A percentile compares a stretch with the other conserved stretches of the same genome.
Conservation (phyloP, 768 basidiomycete genomes). For the Rhodotorula graminis region DNA sequence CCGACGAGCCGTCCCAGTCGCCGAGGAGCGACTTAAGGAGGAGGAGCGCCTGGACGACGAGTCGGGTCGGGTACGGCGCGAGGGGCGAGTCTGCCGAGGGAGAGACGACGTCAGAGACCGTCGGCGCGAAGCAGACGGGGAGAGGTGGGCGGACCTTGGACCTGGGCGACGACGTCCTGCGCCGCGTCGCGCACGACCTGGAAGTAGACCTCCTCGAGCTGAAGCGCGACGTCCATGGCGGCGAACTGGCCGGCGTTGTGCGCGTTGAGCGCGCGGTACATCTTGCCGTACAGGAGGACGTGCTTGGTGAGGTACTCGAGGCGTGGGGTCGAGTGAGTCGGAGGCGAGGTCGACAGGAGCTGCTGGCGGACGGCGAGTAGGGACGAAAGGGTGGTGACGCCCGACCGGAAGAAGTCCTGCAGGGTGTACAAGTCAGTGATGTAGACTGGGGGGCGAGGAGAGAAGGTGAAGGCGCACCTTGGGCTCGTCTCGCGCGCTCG, state of each 20-base stretch:
- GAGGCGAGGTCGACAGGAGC: conserved; percentile 5
- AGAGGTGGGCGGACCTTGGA: background rate
- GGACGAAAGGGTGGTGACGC: conserved; percentile 12
- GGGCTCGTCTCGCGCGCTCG: conserved; percentile 51
- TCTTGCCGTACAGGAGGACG: conserved; percentile 28
- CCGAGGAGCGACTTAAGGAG: conserved; percentile 35
- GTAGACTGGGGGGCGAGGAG: too few species aligned
- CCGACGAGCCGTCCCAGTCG: conserved; percentile 34
- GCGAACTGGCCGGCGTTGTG: conserved; percentile 25
- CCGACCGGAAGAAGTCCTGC: conserved; percentile 33
- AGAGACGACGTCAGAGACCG: too few species aligned
- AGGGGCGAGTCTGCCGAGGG: conserved; percentile 15
- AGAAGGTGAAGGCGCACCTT: conserved; percentile 9
- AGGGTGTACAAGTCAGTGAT: background rate
- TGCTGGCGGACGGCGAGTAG: conserved; percentile 22
- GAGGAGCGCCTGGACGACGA: conserved; percentile 38
- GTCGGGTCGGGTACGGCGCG: conserved; percentile 26
- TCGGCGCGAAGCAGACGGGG: too few species aligned
- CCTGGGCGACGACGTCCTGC: background rate
- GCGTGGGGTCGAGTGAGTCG: background rate
- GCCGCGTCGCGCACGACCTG: conserved; percentile 17
- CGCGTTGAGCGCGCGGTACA: conserved; percentile 28
- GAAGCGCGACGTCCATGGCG: conserved; percentile 17
- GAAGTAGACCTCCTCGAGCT: conserved; percentile 20
- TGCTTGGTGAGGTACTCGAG: conserved; percentile 34